Base-by-base conservation (phyloP, 768 basidiomycete species). In the Leccinellum rugosiceps region DNA sequence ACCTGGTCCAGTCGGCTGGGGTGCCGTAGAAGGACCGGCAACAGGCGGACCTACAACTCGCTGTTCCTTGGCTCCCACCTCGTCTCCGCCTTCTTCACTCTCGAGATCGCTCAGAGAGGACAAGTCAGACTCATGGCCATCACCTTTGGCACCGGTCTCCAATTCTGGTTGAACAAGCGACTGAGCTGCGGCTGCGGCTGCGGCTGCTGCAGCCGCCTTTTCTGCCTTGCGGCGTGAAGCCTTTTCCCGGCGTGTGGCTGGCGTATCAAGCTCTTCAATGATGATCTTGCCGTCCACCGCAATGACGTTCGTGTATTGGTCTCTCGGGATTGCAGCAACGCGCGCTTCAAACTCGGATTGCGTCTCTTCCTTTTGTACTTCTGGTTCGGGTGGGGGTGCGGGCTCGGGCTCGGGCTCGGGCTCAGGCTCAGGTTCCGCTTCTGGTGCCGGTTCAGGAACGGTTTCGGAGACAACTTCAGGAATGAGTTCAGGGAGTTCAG, bases 231-330 rank as follows among this genome's bases (percentile, higher is more conserved):
- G 75, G 8, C 78, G 76, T 57, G 74, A 68, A 19, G 76, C 76
- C 70, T 85, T 88, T 69, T 83, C 78, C 50, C 81, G 77, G 4
- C 88, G 82, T 41, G 81, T 85, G 4, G 80, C 80, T 34, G 88
- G 88, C 6, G 89, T 86, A 64, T 90, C 89, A 23, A 90, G 75
- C 58, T 83, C 82, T 65, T 91, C 88, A 55, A 90, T 81, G 54
- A 88, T 80, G 48, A 86, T 77, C 56, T 72, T 77, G n/a, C 81
- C 80, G 45, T 74, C 74, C n/a, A 78, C 72, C 8, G 68, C 58
- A 44, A 68, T 61, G 6, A 72, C 62, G 23, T 68, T 72, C 17
- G 68, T 68, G 23, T 72, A 64, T n/a, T 52, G 70, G 46, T 73
- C 69, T 58, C 62, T 65, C 15, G 66, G 62, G 30, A 63, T 70